Evolutionary conservation across 1,284 basidiomycete species (phyloP).

Genomic region (Ceratobasidium sp.): DNA sequence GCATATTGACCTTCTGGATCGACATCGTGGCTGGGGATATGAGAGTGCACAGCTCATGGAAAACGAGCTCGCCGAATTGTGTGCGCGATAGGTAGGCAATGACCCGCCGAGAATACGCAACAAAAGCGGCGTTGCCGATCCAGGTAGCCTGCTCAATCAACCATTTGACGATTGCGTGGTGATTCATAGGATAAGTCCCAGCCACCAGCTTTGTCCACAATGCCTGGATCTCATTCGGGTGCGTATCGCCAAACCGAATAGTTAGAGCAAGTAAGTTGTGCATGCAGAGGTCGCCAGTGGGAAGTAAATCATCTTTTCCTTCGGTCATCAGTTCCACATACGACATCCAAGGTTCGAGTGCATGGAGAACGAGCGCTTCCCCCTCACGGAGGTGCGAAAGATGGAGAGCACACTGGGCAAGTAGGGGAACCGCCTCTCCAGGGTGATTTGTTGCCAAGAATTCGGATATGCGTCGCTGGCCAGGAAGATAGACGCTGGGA

Average conservation of each 20-base stretch:
- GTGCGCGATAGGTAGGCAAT: constrained; percentile 86
- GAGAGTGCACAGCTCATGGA: constrained; percentile 83
- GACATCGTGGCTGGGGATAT: constrained; percentile 63
- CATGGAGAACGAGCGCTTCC: constrained; percentile 65
- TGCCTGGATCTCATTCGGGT: constrained; percentile 82
- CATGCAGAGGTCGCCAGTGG: constrained; percentile 70
- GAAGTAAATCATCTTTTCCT: constrained; percentile 64
- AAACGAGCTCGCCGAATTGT: constrained; percentile 72
- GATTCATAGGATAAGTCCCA: constrained; percentile 72
- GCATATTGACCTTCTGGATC: constrained; percentile 41
- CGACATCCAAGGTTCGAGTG: constrained; percentile 80
- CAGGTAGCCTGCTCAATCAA: constrained; percentile 87
- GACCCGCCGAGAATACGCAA: constrained; percentile 80
- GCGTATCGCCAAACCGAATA: constrained; percentile 75
- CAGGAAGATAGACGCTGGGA: constrained; percentile 79
- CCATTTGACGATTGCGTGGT: constrained; percentile 81
- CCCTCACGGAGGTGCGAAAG: constrained; percentile 71
- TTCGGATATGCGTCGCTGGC: constrained; percentile 78
- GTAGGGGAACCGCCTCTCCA: constrained; percentile 68
- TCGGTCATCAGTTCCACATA: constrained; percentile 72
- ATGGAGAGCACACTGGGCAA: constrained; percentile 76
- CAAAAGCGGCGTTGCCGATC: constrained; percentile 78
- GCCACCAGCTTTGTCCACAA: constrained; percentile 82
- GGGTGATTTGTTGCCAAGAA: constrained; percentile 84
- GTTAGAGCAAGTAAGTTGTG: constrained; percentile 86